A percentile compares a stretch with the other conserved stretches of the same genome.
Evolutionary conservation across 257 asterid genomes (phyloP).

Genomic region (Solanum rostratum): DNA sequence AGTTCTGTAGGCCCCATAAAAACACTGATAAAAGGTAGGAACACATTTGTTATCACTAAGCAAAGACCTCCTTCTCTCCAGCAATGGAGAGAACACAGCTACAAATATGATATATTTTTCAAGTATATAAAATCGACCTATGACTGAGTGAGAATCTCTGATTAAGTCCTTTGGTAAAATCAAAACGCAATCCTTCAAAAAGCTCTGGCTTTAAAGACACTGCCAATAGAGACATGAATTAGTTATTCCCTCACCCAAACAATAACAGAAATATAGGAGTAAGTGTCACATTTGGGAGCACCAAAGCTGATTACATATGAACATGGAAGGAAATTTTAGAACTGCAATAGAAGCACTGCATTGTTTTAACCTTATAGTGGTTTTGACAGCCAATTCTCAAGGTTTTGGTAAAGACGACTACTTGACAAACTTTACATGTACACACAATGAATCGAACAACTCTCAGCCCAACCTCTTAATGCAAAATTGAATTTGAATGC

Average conservation of each 20-base stretch:
- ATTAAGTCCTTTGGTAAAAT: constrained; percentile 86
- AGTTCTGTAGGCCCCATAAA: constrained; percentile 95
- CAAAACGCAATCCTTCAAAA: constrained; percentile 97
- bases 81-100: background rate
- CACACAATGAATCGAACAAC: background rate
- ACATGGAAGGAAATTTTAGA: background rate
- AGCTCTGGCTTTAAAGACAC: constrained; percentile 99
- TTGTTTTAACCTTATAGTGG: background rate
- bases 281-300: background rate
- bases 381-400: background rate
- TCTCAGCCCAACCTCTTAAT: background rate
- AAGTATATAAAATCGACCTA: constrained; percentile 39
- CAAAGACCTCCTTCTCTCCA: background rate
- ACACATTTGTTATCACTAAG: background rate
- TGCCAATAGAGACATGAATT: constrained; percentile 23
- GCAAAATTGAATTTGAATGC: background rate
- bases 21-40: constrained; percentile 40
- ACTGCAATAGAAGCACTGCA: background rate
- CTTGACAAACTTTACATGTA: background rate
- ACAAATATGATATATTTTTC: background rate
- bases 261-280: background rate
- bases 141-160: constrained; percentile 88
- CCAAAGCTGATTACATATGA: background rate
- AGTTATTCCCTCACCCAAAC: background rate
- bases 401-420: background rate